phyloP scores from a whole-genome alignment of 169 alveolate genomes.

The Cyclospora cayetanensis region DNA sequence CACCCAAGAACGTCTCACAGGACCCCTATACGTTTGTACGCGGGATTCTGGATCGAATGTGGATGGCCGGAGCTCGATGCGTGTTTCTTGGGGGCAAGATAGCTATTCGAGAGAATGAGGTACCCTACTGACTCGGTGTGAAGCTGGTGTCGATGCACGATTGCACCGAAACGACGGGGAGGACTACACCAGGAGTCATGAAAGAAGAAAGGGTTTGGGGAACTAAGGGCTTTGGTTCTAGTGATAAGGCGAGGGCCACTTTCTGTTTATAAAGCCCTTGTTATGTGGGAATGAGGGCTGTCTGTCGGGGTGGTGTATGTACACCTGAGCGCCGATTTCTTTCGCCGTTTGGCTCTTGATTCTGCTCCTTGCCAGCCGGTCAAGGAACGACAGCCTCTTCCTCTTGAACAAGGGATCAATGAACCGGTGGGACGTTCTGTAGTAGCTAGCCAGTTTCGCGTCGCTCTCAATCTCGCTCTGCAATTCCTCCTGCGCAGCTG shows the following conservation, averaged over 20 bases:
- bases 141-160: too few relatives aligned
- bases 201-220: too few relatives aligned
- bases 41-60: too few relatives aligned
- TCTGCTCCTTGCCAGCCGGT: conserved; percentile 33
- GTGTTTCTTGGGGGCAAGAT: too few relatives aligned
- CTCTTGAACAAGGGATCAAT: conserved; percentile 67
- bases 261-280: conserved; percentile 55
- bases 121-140: too few relatives aligned
- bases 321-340: conserved; percentile 3
- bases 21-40: too few relatives aligned
- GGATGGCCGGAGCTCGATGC: too few relatives aligned
- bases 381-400: conserved; percentile 41
- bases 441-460: neutral
- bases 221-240: too few relatives aligned
- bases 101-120: too few relatives aligned
- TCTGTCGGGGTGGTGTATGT: conserved; percentile 44
- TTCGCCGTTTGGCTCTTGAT: conserved; percentile 41
- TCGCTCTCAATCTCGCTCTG: neutral
- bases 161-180: too few relatives aligned
- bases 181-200: too few relatives aligned
- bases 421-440: conserved; percentile 25
- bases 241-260: conserved; percentile 72
- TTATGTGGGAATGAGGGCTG: conserved; percentile 54
- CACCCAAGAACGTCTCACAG: too few relatives aligned
- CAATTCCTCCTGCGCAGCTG: neutral